Base-by-base conservation (phyloP, 768 basidiomycete genomes). In the Amanita phalloides region DNA sequence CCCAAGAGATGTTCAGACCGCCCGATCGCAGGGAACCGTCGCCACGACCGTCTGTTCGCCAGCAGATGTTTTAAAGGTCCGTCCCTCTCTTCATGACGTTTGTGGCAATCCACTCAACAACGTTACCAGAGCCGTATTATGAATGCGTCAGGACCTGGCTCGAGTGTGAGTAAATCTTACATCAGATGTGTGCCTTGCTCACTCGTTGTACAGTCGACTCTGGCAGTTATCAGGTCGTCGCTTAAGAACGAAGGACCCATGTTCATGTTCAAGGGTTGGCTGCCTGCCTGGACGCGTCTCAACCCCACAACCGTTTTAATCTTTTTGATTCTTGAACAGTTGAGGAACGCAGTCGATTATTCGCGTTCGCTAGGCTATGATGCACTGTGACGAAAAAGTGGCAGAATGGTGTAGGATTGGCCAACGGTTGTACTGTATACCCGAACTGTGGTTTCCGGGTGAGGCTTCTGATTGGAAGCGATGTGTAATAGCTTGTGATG, bases 231-330 rank as follows among this genome's bases (percentile, higher is more conserved):
- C 62, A 72, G 75, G 17, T 58, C 72, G 9, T 86, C 87, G 17
- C 69, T 92, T 55, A 72, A 76, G 54, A 81, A 68, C 56, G 90
- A 92, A 58, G 90, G 90, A 11, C 64, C 86, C 3, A 85, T 84
- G 79, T 92, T 91, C 75, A 86, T 92, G 84, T 90, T 92, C 73
- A 90, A 89, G 64, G 90, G 90, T 55, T 92, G 90, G 90, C 66
- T 91, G 7, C 90, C 90, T 0, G 87, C 89, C 9, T 92, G 88
- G 88, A 77, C 79, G 48, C 75, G 90, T 64, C 74, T 92, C 36
- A 86, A 91, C 61, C 90, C 89, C 0, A 91, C 88, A 39, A 92
- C 90, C 3, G 88, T 92, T 56, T 73, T 92, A 36, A 91, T 90
- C 62, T 92, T 90, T 72, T 64, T 91, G 56, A 89, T 85, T 6